Conservation (phyloP, 2,329 filamentous ascomycete genomes). For the Neospermospora avenae region DNA sequence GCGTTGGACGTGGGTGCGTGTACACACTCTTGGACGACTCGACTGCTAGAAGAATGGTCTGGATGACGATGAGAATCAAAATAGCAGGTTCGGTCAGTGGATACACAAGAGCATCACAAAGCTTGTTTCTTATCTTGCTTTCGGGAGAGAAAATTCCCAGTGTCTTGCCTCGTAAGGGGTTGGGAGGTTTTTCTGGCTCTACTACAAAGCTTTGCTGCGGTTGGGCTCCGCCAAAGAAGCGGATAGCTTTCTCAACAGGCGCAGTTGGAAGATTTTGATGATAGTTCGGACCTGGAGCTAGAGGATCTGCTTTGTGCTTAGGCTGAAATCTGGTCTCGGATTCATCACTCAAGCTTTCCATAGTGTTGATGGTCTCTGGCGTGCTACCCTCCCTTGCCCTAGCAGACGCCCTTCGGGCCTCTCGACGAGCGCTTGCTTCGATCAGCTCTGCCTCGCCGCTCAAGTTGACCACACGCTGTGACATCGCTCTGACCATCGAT, state of each 20-base stretch:
- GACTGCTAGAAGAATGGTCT: conserved; percentile 82
- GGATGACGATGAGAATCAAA: conserved; percentile 80
- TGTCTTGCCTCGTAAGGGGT: conserved; percentile 83
- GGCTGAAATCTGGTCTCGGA: conserved; percentile 23
- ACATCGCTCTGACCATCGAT: conserved; percentile 81
- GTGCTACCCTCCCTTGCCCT: conserved; percentile 11
- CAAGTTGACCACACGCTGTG: conserved; percentile 94
- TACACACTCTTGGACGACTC: conserved; percentile 75
- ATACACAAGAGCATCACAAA: conserved; percentile 84
- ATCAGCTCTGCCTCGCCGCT: conserved; percentile 86
- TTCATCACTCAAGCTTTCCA: conserved; percentile 27
- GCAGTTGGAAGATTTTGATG: conserved; percentile 23
- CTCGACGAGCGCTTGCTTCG: conserved; percentile 54
- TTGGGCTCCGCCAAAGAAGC: conserved; percentile 25
- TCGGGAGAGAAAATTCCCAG: conserved; percentile 80
- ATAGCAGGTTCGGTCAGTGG: conserved; percentile 84
- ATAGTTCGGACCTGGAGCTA: conserved; percentile 35
- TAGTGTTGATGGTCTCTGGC: conserved; percentile 7
- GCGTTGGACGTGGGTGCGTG: conserved; percentile 51
- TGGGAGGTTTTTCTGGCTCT: conserved; percentile 47
- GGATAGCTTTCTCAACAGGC: conserved; percentile 33
- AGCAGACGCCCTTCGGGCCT: conserved; percentile 19
- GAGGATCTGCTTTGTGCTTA: conserved; percentile 29
- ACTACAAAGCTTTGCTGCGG: conserved; percentile 20
- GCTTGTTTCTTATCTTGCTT: conserved; percentile 66